These are phyloP conservation scores for Dichomitus squalens DNA, from an alignment of 1,284 basidiomycete genomes.

Conservation along the genomic window DNA sequence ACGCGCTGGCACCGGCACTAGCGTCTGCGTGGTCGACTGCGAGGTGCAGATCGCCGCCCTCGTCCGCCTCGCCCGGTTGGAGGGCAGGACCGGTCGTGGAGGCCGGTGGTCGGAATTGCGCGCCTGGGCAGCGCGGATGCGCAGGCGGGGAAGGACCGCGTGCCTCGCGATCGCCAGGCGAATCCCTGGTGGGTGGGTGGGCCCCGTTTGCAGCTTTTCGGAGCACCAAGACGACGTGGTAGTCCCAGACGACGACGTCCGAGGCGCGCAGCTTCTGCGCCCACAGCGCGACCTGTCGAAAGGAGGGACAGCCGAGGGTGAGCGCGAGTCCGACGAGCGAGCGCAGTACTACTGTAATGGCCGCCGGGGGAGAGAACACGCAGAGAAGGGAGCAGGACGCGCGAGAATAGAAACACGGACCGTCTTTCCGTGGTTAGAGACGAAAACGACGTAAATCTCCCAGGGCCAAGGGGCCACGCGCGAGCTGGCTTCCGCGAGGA, in stretches of 20 bases:
- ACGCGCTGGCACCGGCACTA: conserved; percentile 26
- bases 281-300: conserved; percentile 62
- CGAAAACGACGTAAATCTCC: conserved; percentile 61
- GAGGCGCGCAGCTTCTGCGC: conserved; percentile 49
- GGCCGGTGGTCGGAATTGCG: background rate
- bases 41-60: background rate
- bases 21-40: conserved; percentile 10
- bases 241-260: conserved; percentile 68
- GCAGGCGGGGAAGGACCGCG: too few species aligned
- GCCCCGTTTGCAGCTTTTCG: conserved; percentile 27
- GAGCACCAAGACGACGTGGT: conserved; percentile 69
- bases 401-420: conserved; percentile 38
- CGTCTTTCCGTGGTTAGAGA: conserved; percentile 63
- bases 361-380: too few species aligned
- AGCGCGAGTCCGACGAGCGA: conserved; percentile 2
- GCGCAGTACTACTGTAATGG: too few species aligned
- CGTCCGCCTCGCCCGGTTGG: too few species aligned
- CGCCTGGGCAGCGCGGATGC: conserved; percentile 6
- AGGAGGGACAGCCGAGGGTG: background rate
- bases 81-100: too few species aligned
- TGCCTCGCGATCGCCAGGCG: background rate
- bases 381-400: background rate
- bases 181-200: background rate
- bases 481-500: conserved; percentile 34
- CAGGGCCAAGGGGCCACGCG: conserved; percentile 34